Base-by-base conservation (phyloP, 2,329 filamentous ascomycete genomes). In the Chaetomium sp. region DNA sequence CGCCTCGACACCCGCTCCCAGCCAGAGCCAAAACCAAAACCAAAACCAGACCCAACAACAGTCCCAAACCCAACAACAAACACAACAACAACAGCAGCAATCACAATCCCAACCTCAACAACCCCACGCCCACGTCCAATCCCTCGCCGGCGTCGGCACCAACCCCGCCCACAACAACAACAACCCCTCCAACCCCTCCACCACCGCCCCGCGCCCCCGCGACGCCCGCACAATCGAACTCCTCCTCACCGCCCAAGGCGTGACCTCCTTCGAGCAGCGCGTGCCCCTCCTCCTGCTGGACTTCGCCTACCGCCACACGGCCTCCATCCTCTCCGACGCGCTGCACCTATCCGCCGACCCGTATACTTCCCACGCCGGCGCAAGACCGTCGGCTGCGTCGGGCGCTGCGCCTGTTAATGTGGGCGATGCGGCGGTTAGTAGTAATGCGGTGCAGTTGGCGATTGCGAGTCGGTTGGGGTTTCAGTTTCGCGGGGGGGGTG, bases 251-350 rank as follows among this genome's bases (percentile, higher is more conserved):
- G 87, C 86, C 6, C 86, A 91, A 65, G 88, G 88, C 66, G 88
- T 92, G 8, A 85, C 86, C 4, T 79, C 85, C 42, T 94, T 90
- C 76, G 88, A 92, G 70, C 82, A 87, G 69, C 88, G 89, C 65
- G 88, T 94, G 1, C 89, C 89, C 0, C 80, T 92, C 0, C 84
- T 91, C 56, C 84, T 94, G 49, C 84, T 94, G 69, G 89, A 94
- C 74, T 92, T 92, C 68, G 87, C 89, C 49, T 94, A 94, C 78
- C 84, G 89, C 40, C 88, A 91, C 76, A 89, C 86, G 8, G 84
- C 83, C 1, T 79, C 81, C 55, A 78, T 91, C 38, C 81, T 91
- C 19, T 82, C 76, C 62, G 87, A 91, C 72, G 85, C 84, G 6
- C 72, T 89, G 12, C 85, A 88, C 65, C 79, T 89, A 33, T 78